Base-by-base conservation (phyloP, 768 basidiomycete species). In the Suillus occidentalis region DNA sequence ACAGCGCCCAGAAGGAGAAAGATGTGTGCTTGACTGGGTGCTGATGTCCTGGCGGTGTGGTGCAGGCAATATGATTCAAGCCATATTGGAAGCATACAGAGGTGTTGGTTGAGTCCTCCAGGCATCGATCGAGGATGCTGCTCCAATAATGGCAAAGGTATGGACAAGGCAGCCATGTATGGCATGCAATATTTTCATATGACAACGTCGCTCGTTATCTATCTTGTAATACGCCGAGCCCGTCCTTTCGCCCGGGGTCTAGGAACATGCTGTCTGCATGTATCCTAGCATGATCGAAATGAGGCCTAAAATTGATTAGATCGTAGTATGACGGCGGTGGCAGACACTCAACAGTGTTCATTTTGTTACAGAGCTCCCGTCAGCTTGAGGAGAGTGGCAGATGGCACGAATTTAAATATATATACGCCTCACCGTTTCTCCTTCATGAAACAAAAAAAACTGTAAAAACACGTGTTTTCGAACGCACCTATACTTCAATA, bases 31-130 rank as follows among this genome's bases (percentile, higher is more conserved):
- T 40, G 39, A 58, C 39, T 25, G 40, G 53, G 40, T 28, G 9
- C 28, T 42, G 40, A 59, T 31, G 58, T 42, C 28, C 25, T 43
- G 58, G 28, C 18, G 37, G 58, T 59, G 12, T 55, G 20, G 18
- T 55, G 53, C 31, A 55, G 31, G 53, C 31, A 40, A 25, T 59
- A 59, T 28, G 25, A 40, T 28, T 58, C 39, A 58, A 58, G 57
- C 22, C 39, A 28, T 43, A 25, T 59, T 39, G 40, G 58, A 42
- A 43, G 53, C 53, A 53, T 53, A 50, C 25, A 37, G 58, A 31
- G 13, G 45, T 6, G 25, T 39, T 39, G 13, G 57, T 28, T 31
- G 58, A 10, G 16, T 12, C 22, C 42, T 28, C 8, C 25, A 28
- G 25, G 25, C 39, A 58, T 39, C 57, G 25, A 58, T 39, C 57